Conservation (phyloP, 371 early-diverging fungal genomes). For the Mycotypha africana region DNA sequence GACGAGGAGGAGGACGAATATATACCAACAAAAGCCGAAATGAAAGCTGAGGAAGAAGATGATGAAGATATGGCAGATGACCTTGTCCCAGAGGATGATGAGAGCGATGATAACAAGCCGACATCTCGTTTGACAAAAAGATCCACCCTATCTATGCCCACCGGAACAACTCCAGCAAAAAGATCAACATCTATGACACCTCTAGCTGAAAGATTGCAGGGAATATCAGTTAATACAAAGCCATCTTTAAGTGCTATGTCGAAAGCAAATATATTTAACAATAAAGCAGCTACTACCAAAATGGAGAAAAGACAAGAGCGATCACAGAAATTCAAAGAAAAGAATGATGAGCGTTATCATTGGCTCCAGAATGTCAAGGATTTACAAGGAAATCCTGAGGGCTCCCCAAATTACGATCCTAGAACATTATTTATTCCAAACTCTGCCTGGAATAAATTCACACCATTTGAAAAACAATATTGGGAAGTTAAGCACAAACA, state of each 20-base stretch:
- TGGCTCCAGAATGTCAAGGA: conserved; percentile 88
- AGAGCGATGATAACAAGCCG: neutral
- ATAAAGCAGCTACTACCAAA: conserved; percentile 1
- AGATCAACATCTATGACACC: conserved; percentile 8
- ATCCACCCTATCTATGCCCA: too few species aligned
- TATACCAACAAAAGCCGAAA: neutral
- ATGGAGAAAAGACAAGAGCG: conserved; percentile 4
- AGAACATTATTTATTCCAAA: conserved; percentile 89
- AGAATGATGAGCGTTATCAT: conserved; percentile 80
- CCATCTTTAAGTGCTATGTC: conserved; percentile 2
- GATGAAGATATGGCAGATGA: conserved; percentile 1
- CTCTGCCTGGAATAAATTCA: conserved; percentile 78
- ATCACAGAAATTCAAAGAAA: conserved; percentile 65
- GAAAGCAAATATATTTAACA: conserved; percentile 1
- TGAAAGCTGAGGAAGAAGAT: conserved; percentile 1
- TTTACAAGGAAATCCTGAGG: conserved; percentile 59
- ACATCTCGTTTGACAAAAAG: too few species aligned
- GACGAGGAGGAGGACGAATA: conserved; percentile 17
- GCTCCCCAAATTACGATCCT: conserved; percentile 90
- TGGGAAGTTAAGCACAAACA: conserved; percentile 98
- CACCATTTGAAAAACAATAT: conserved; percentile 98
- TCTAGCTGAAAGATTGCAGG: conserved; percentile 4
- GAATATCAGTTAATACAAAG: neutral
- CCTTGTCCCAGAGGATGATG: conserved; percentile 3
- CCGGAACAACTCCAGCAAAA: too few species aligned